A percentile compares a stretch with the other conserved stretches of the same genome.
Evolutionary conservation across 345 rosid species (phyloP).

Genomic region (Gossypium stocksii): DNA sequence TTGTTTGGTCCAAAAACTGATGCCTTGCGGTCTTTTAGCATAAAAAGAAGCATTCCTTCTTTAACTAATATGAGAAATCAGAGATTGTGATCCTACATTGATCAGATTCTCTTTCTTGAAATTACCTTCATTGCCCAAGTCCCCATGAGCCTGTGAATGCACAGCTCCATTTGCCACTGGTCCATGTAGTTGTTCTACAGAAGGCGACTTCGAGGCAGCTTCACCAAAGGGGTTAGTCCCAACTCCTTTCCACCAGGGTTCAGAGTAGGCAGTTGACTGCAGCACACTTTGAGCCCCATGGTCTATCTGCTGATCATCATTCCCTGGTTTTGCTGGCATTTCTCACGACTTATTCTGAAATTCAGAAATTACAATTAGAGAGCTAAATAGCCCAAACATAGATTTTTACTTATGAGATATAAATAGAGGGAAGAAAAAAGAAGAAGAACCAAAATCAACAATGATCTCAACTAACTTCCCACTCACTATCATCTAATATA

Average conservation of each 20-base stretch:
- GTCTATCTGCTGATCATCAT: constrained; percentile 28
- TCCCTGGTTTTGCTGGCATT: constrained; percentile 44
- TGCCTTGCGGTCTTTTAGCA: not conserved
- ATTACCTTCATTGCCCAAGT: constrained; percentile 26
- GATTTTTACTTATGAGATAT: not conserved
- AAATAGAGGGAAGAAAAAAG: not conserved
- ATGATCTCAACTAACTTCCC: not conserved
- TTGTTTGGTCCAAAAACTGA: not conserved
- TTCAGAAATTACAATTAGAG: not conserved
- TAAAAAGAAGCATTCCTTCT: constrained; percentile 2
- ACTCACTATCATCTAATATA: not conserved
- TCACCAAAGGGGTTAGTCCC: constrained; percentile 28
- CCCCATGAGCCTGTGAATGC: constrained; percentile 23
- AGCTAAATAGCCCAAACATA: not conserved
- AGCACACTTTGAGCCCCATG: constrained; percentile 27
- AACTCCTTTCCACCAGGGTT: constrained; percentile 55
- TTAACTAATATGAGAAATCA: constrained; percentile 10
- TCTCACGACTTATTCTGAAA: constrained; percentile 24
- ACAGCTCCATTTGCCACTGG: constrained; percentile 22
- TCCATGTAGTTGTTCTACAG: constrained; percentile 26
- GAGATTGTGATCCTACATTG: constrained; percentile 16
- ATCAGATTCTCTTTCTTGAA: constrained; percentile 9
- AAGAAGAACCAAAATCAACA: not conserved
- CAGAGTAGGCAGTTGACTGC: constrained; percentile 32
- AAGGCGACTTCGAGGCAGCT: constrained; percentile 24